Base-by-base conservation (phyloP, 257 asterid genomes). In the Fraxinus americana region DNA sequence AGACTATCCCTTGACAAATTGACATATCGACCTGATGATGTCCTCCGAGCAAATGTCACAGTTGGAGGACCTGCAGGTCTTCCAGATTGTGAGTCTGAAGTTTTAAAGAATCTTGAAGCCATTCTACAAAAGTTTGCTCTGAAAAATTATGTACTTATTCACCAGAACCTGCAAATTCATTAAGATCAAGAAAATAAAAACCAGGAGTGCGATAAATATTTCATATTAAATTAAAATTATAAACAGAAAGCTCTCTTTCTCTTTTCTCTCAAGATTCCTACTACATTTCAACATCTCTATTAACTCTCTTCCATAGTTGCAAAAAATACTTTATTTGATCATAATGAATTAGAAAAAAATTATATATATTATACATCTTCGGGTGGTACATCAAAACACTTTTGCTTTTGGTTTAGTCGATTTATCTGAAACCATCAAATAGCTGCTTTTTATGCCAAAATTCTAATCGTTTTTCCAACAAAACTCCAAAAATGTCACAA, bases 1-100 rank as follows among this genome's bases (percentile, higher is more conserved):
- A 96, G 88, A 70, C 92, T 89, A 17, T 93, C 99, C 85, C 97
- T 85, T 0, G 99, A 96, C 45, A 90, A 75, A 87, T 92, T 91
- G 63, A 90, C 97, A 79, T 96, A 93, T 43, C 97, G 90, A 25
- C 99, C 99, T 0, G 99, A 93, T 0, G 93, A 85, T 29, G 97
- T 92, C 80, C 97, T 82, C 80, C 93, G 82, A 1, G 97, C 85
- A 81, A 91, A 93, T 73, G 93, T 95, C 78, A 95, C 98, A 0
- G 78, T 35, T 4, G 88, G 94, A 48, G 89, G 88, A 17, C 76
- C 77, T 10, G 87, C 73, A 17, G 82, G 82, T 50, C 89, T 85
- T 72, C 88, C 91, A 9, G 41, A 54, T 43, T 85, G 90, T 11
- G 88, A 71, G 71, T 85, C 94, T 7, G 90, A 61, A 34, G 76